A percentile compares a stretch with the other conserved stretches of the same genome.
Evolutionary conservation across 108 stramenopile genomes (phyloP).

Genomic region (Cyclotella sp.): DNA sequence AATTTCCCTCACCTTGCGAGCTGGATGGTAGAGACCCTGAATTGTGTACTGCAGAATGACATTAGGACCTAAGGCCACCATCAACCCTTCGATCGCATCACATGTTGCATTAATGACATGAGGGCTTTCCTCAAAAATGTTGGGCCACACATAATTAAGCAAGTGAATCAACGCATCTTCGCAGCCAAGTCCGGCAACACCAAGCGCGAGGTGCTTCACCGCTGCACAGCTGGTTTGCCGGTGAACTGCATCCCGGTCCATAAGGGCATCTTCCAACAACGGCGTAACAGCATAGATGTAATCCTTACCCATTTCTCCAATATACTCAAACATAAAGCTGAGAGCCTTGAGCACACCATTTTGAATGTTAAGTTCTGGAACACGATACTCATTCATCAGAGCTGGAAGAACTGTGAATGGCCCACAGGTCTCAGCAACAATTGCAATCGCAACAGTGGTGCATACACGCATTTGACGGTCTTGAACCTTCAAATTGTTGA

Average conservation of each 20-base stretch:
- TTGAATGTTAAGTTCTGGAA: conserved; percentile 99
- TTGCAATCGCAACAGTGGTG: conserved; percentile 99
- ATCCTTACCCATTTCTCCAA: conserved; percentile 99
- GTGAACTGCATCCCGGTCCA: conserved; percentile 98
- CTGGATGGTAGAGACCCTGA: conserved; percentile 98
- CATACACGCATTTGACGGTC: conserved; percentile 99
- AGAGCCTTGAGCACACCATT: conserved; percentile 99
- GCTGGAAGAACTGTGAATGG: conserved; percentile 99
- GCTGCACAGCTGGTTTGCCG: conserved; percentile 98
- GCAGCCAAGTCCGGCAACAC: conserved; percentile 95
- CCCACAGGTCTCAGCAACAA: conserved; percentile 99
- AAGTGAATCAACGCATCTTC: conserved; percentile 98
- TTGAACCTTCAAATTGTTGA: conserved; percentile 99
- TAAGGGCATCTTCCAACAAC: conserved; percentile 98
- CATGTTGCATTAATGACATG: conserved; percentile 98
- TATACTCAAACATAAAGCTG: conserved; percentile 99
- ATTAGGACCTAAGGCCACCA: conserved; percentile 94
- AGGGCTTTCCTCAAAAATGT: conserved; percentile 97
- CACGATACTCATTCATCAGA: conserved; percentile 99
- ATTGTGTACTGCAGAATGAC: conserved; percentile 92
- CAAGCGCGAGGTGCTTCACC: conserved; percentile 97
- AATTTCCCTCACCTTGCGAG: conserved; percentile 96
- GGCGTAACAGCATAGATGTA: conserved; percentile 98
- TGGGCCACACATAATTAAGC: conserved; percentile 99
- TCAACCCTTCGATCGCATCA: conserved; percentile 97